Percentiles rank a stretch among this genome's conserved stretches.
These are phyloP conservation scores for Claviceps lovelessii DNA, from an alignment of 2,329 filamentous ascomycete species.

Conservation along the genomic window DNA sequence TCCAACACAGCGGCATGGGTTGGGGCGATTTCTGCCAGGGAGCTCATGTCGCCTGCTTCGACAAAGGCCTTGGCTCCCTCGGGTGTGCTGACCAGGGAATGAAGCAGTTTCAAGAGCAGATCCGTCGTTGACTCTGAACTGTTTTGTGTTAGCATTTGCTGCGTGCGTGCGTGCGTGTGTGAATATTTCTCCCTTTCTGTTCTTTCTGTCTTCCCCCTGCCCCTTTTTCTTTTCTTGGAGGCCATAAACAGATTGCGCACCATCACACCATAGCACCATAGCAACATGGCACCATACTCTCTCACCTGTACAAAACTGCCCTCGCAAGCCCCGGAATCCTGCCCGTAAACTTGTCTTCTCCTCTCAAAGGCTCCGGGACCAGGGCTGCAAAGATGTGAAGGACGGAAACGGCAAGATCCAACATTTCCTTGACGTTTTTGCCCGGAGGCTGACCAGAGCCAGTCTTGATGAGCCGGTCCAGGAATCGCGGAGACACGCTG, in stretches of 20 bases:
- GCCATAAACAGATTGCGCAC: no score
- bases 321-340: slow-evolving; percentile 40
- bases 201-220: neutral
- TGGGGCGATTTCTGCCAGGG: slow-evolving; percentile 43
- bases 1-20: slow-evolving; percentile 39
- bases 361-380: slow-evolving; percentile 33
- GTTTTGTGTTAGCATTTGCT: neutral
- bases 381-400: slow-evolving; percentile 47
- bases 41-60: slow-evolving; percentile 34
- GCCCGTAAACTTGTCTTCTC: slow-evolving; percentile 32
- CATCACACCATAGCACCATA: no score
- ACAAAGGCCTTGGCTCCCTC: slow-evolving; percentile 36
- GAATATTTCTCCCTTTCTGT: neutral
- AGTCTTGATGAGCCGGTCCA: slow-evolving; percentile 47
- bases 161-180: neutral
- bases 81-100: slow-evolving; percentile 37
- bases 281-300: neutral
- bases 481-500: slow-evolving; percentile 45
- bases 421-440: slow-evolving; percentile 42
- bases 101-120: slow-evolving; percentile 42
- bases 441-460: slow-evolving; percentile 25
- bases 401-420: slow-evolving; percentile 48
- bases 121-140: slow-evolving; percentile 39
- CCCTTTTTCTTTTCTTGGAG: no score
- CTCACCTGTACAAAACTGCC: slow-evolving; percentile 39